Percentiles rank a stretch among this genome's conserved stretches.
Evolutionary conservation across 768 basidiomycete species (phyloP).

Genomic region (Suillus subaureus): DNA sequence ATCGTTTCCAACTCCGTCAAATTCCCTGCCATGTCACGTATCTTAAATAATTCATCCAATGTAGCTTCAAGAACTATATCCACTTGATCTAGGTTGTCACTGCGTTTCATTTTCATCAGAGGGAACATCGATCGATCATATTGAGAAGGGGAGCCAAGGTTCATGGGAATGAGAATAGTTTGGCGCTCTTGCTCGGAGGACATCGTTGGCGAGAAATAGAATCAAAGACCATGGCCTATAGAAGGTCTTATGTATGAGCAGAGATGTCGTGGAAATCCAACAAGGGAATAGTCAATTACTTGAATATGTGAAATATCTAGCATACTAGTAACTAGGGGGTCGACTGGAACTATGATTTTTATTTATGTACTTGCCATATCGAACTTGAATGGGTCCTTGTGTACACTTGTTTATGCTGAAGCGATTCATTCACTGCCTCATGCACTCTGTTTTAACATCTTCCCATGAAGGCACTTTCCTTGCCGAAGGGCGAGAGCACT

Average conservation of each 20-base stretch:
- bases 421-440: no score
- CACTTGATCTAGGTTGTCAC: constrained; percentile 3
- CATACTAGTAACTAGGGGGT: background rate
- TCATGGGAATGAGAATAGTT: constrained; percentile 7
- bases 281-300: background rate
- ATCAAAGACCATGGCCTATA: background rate
- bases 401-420: background rate
- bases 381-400: background rate
- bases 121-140: constrained; percentile 4
- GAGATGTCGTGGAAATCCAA: no score
- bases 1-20: background rate
- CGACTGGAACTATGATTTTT: background rate
- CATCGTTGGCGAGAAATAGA: constrained; percentile 5
- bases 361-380: background rate
- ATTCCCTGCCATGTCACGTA: background rate
- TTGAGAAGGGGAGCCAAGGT: constrained; percentile 7
- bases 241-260: background rate
- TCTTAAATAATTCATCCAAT: constrained; percentile 13
- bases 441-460: no score
- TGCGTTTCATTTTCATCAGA: constrained; percentile 3
- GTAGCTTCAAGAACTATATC: constrained; percentile 14
- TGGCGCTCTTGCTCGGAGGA: constrained; percentile 4
- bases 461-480: no score
- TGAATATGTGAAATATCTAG: background rate
- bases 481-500: no score